A percentile compares a stretch with the other conserved stretches of the same genome.
Evolutionary conservation across 805 yeast species (phyloP).

Genomic region (Lachancea dasiensis): DNA sequence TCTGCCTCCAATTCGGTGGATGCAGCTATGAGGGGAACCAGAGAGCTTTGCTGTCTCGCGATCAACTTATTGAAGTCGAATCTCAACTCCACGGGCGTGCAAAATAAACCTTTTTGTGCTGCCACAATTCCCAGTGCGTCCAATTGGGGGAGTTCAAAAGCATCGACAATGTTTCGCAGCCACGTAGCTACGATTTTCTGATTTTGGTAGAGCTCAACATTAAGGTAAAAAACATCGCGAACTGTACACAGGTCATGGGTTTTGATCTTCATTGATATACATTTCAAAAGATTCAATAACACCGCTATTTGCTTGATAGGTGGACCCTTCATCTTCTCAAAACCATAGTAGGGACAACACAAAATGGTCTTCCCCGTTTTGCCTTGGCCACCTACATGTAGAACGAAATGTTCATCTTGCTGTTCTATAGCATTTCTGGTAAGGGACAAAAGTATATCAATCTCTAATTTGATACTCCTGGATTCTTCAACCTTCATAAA

Average conservation of each 20-base stretch:
- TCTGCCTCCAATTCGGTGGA: neutral
- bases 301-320: conserved; percentile 13
- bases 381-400: conserved; percentile 6
- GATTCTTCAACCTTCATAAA: neutral
- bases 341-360: conserved; percentile 13
- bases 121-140: conserved; percentile 37
- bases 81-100: conserved; percentile 4
- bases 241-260: conserved; percentile 18
- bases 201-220: conserved; percentile 45
- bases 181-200: conserved; percentile 42
- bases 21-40: conserved; percentile 39
- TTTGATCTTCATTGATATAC: conserved; percentile 10
- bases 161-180: conserved; percentile 35
- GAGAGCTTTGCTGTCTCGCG: conserved; percentile 1
- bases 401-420: conserved; percentile 15
- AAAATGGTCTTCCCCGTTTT: neutral
- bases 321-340: neutral
- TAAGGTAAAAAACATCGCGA: conserved; percentile 59
- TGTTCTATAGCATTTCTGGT: conserved; percentile 20
- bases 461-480: conserved; percentile 3
- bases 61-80: conserved; percentile 1
- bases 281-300: conserved; percentile 16
- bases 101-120: conserved; percentile 52
- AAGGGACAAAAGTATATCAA: conserved; percentile 17
- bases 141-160: conserved; percentile 37